These are phyloP conservation scores for Amanita inopinata DNA, from an alignment of 768 basidiomycete genomes.

Conservation along the genomic window DNA sequence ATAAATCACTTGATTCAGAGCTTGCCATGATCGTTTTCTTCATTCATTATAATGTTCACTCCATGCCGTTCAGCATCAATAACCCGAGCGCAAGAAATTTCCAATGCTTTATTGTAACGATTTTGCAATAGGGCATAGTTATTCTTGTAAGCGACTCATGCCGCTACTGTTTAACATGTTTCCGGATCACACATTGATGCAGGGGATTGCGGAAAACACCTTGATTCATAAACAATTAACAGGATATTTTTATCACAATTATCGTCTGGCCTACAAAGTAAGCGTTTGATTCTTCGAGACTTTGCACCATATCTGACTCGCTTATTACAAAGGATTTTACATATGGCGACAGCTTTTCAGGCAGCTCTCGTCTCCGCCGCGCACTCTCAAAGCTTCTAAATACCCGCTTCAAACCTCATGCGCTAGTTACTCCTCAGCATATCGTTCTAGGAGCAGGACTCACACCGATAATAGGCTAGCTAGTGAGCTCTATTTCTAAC, in stretches of 20 bases:
- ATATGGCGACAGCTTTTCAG: constrained; percentile 12
- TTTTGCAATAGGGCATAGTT: too few species aligned
- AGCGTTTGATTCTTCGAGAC: not conserved
- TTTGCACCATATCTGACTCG: not conserved
- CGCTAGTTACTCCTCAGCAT: constrained; percentile 8
- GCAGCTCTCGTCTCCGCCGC: constrained; percentile 10
- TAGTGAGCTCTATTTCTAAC: constrained; percentile 12
- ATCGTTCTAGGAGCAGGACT: constrained; percentile 13
- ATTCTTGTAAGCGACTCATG: too few species aligned
- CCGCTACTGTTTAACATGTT: too few species aligned
- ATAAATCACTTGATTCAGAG: too few species aligned
- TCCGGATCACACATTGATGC: too few species aligned
- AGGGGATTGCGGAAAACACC: constrained; percentile 15
- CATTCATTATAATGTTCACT: too few species aligned
- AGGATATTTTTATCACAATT: constrained; percentile 11
- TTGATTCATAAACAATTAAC: constrained; percentile 12
- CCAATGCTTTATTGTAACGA: too few species aligned
- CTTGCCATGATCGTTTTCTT: too few species aligned
- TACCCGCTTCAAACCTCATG: constrained; percentile 10
- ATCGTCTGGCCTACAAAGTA: constrained; percentile 9
- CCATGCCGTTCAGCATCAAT: too few species aligned
- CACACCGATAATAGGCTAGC: constrained; percentile 8
- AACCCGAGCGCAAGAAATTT: too few species aligned
- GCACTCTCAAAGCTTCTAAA: constrained; percentile 13
- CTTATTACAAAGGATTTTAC: constrained; percentile 15